Evolutionary conservation across 768 basidiomycete species (phyloP).

Genomic region (Hericium erinaceus): DNA sequence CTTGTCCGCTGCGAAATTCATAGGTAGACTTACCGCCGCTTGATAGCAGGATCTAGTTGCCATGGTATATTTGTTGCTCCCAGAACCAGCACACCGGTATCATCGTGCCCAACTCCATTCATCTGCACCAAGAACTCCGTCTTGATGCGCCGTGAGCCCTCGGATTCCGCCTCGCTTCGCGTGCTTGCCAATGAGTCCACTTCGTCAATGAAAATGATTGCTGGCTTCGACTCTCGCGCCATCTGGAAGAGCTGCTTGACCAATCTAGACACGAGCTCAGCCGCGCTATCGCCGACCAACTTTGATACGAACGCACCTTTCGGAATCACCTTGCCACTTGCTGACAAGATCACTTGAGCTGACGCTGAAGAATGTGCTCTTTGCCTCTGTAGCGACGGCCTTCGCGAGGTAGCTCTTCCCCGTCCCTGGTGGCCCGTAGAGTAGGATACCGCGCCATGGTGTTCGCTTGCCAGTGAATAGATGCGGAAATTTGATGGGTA

Average conservation of each 20-base stretch:
- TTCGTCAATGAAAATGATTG: conserved; percentile 99
- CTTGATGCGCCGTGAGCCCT: conserved; percentile 95
- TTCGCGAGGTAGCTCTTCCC: conserved; percentile 97
- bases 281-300: neutral
- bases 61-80: conserved; percentile 99
- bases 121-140: conserved; percentile 97
- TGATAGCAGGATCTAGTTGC: conserved; percentile 96
- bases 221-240: conserved; percentile 91
- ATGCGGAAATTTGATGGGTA: conserved; percentile 99
- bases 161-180: conserved; percentile 93
- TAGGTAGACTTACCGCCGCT: conserved; percentile 57
- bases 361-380: conserved; percentile 97
- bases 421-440: conserved; percentile 97
- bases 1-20: neutral
- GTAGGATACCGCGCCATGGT: conserved; percentile 90
- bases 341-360: conserved; percentile 92
- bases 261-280: conserved; percentile 38
- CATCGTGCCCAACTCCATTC: conserved; percentile 98
- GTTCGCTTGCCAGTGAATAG: conserved; percentile 98
- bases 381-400: conserved; percentile 97
- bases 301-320: conserved; percentile 49
- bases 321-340: conserved; percentile 99
- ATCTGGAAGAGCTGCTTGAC: conserved; percentile 96
- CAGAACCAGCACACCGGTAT: conserved; percentile 90
- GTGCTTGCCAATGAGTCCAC: conserved; percentile 94